Evolutionary conservation across 495 filamentous ascomycete genomes (phyloP), one percentile per base, ranked within the genome.

Genomic region (Hyaloscypha hepaticicola): DNA sequence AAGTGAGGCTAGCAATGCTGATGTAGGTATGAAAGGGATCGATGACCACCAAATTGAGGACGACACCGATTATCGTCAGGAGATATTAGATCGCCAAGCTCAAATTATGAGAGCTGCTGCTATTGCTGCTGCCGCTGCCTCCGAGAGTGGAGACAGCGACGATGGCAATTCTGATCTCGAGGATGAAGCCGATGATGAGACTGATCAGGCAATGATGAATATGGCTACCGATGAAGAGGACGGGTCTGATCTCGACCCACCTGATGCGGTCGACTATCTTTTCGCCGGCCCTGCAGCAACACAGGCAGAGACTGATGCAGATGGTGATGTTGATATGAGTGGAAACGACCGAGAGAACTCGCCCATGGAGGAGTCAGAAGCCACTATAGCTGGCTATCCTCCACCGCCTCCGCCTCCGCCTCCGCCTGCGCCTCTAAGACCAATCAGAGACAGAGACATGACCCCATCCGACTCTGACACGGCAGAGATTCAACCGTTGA

Each of bases 21-120:
- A 88, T 64, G 88, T 97, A 68, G 95, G 93, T 14, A 84, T 87
- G 75, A 84, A 89, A 69, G 94, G 94, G 12, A 88, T 99, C 21
- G 91, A 97, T 72, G 95, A 99, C 69, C 94, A 97, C 69, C 87
- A 91, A 63, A 77, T 77, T 74, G 75, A 72, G n/a, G 76, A 76
- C 27, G 38, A 60, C 49, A 25, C 69, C 60, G 25, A 60, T 71
- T 67, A 58, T 25, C 66, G 76, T 26, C 70, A 72, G 50, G 74
- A 76, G 8, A 69, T 72, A 19, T 61, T 65, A 16, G 45, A 60
- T 21, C 66, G 58, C 21, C 66, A 70, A 50, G 61, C 60, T 22
- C 60, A 64, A 12, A 26, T 64, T 9, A n/a, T 67, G 41, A 64
- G 64, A 62, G 68, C 78, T 52, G 77, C 78, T 2, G 70, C 74